A percentile compares a stretch with the other conserved stretches of the same genome.
Conservation (phyloP, 345 rosid genomes). For the Cardamine occulta region DNA sequence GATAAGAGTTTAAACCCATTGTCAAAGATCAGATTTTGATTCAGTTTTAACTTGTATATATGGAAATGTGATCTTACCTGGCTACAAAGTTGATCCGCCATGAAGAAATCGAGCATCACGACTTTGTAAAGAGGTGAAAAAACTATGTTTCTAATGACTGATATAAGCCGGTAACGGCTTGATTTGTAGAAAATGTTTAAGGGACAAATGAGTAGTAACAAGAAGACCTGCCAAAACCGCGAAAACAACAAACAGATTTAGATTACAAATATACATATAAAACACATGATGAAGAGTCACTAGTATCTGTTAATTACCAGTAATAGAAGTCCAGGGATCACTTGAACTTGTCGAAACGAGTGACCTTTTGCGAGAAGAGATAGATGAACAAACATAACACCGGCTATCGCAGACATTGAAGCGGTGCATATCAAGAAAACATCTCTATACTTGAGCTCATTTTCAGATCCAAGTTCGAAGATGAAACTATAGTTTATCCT, state of each 20-base stretch:
- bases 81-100: slow-evolving; percentile 99
- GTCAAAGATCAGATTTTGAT: slow-evolving; percentile 12
- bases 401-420: slow-evolving; percentile 75
- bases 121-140: slow-evolving; percentile 96
- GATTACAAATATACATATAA: background rate
- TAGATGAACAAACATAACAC: slow-evolving; percentile 84
- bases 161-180: slow-evolving; percentile 71
- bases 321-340: slow-evolving; percentile 78
- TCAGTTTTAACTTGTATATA: background rate
- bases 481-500: slow-evolving; percentile 94
- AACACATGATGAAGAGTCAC: slow-evolving; percentile 9
- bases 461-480: slow-evolving; percentile 75
- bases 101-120: slow-evolving; percentile 97
- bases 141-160: slow-evolving; percentile 73
- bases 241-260: background rate
- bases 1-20: slow-evolving; percentile 16
- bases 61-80: slow-evolving; percentile 55
- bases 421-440: slow-evolving; percentile 81
- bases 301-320: slow-evolving; percentile 55
- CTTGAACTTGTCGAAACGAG: slow-evolving; percentile 78
- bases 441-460: slow-evolving; percentile 93
- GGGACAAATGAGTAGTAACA: slow-evolving; percentile 71
- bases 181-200: slow-evolving; percentile 75
- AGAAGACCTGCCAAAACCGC: slow-evolving; percentile 54
- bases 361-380: slow-evolving; percentile 73